phyloP scores from a whole-genome alignment of 331 rosid genomes.

The Dryas integrifolia region DNA sequence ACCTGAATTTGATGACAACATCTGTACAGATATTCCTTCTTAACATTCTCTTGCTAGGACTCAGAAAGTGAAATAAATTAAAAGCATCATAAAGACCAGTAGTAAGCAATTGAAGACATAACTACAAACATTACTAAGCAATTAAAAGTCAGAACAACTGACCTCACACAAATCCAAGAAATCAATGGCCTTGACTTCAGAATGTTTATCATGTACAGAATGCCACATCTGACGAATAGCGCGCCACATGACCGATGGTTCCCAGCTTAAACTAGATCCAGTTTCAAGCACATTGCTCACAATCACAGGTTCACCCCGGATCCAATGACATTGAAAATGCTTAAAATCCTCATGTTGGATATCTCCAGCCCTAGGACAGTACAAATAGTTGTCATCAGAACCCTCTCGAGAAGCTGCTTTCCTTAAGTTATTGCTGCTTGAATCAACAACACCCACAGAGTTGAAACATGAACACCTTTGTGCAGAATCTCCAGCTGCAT shows the following conservation, averaged over 20 bases:
- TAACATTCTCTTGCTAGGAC: background rate
- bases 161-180: slow-evolving; percentile 82
- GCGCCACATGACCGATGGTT: slow-evolving; percentile 86
- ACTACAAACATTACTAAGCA: background rate
- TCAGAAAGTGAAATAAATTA: background rate
- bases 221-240: slow-evolving; percentile 54
- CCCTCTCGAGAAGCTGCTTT: slow-evolving; percentile 67
- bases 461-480: slow-evolving; percentile 34
- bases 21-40: background rate
- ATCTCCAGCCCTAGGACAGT: slow-evolving; percentile 52
- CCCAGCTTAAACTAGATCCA: slow-evolving; percentile 80
- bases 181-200: slow-evolving; percentile 60
- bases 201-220: slow-evolving; percentile 21
- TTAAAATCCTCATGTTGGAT: slow-evolving; percentile 37
- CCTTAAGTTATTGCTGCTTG: slow-evolving; percentile 20
- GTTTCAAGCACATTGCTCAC: slow-evolving; percentile 66
- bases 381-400: slow-evolving; percentile 59
- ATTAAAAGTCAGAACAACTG: slow-evolving; percentile 25
- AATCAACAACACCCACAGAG: slow-evolving; percentile 15
- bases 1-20: background rate
- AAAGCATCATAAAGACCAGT: background rate
- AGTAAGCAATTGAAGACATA: no score
- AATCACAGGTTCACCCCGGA: slow-evolving; percentile 71
- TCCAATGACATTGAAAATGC: slow-evolving; percentile 79
- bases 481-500: slow-evolving; percentile 24